Base-by-base conservation (phyloP, 352 stramenopile species). In the Phytopythium sindhum region DNA sequence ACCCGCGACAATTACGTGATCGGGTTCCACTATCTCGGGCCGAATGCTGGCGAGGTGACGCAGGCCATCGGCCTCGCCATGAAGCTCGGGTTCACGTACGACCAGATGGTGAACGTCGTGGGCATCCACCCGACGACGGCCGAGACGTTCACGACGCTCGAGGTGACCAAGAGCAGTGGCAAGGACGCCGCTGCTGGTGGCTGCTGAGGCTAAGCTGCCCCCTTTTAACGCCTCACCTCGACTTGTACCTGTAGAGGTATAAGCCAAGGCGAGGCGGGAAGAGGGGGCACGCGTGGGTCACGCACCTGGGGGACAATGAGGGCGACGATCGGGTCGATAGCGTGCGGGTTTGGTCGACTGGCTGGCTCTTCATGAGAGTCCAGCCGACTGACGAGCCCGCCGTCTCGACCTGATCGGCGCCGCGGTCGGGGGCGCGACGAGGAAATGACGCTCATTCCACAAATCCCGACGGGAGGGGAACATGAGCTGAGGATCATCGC, bases 1-100 rank as follows among this genome's bases (percentile, higher is more conserved):
- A 81, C 68, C 23, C 74, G 88, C 19, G 75, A 91, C 65, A 83
- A 93, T 45, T 84, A 83, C 50, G 96, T 99, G 7, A 70, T 99
- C 58, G 98, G 98, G 56, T 97, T 99, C 57, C 98, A 99, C 73
- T 99, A 98, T 73, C 68, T 99, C n/a, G 97, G 96, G 39, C 98
- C 97, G 21, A 98, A 99, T 67, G 97, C 97, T 39, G 97, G 98
- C 54, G 98, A 99, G 79, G 86, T 98, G 57, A 97, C 90, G 29
- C 93, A 97, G 66, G 86, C 95, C 41, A 98, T 98, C 67, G 95
- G 91, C 21, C 78, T 98, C 26, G 89, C 94, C 3, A 98, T 99
- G 86, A 98, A 98, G 73, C 68, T 98, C 60, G 89, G 93, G 29
- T 90, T 97, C 64, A 98, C 86, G 45, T 98, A 98, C 73, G 86